These are phyloP conservation scores for Dillenia suffruticosa DNA, from an alignment of 164 flowering plant genomes.

Conservation along the genomic window DNA sequence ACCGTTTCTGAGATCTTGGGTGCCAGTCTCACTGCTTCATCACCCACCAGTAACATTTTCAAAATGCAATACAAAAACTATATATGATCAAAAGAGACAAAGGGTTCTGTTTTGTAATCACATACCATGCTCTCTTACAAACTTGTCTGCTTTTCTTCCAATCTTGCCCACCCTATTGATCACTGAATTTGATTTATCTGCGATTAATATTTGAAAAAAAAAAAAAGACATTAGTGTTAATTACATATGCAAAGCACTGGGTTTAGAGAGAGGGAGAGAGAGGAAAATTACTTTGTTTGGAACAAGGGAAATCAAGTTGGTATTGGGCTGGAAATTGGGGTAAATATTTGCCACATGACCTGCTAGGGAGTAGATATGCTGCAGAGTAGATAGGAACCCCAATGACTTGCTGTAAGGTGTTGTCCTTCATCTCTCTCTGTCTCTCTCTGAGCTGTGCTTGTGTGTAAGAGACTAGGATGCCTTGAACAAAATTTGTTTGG, in stretches of 20 bases:
- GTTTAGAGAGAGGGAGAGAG: neutral
- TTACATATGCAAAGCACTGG: neutral
- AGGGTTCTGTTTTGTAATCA: conserved; percentile 42
- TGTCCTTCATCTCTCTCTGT: no score
- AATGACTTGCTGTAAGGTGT: no score
- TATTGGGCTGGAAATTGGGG: conserved; percentile 10
- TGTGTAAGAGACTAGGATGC: no score
- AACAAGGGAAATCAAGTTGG: conserved; percentile 16
- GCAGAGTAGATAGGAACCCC: no score
- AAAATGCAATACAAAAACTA: neutral
- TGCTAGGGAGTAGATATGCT: neutral
- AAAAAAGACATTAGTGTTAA: neutral
- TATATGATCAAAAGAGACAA: neutral
- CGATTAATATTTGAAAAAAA: conserved; percentile 3
- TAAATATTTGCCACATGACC: conserved; percentile 9
- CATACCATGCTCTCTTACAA: conserved; percentile 28
- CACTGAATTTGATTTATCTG: conserved; percentile 27
- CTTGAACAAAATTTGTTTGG: no score
- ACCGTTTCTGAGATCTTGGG: conserved; percentile 40
- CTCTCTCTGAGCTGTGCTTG: no score
- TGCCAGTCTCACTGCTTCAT: conserved; percentile 36
- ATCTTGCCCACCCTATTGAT: conserved; percentile 32
- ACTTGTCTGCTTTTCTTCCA: conserved; percentile 33
- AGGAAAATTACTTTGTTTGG: conserved; percentile 8
- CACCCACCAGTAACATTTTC: neutral